Evolutionary conservation across 805 yeast species (phyloP).

Genomic region (Ogataea nakhonphanomensis): DNA sequence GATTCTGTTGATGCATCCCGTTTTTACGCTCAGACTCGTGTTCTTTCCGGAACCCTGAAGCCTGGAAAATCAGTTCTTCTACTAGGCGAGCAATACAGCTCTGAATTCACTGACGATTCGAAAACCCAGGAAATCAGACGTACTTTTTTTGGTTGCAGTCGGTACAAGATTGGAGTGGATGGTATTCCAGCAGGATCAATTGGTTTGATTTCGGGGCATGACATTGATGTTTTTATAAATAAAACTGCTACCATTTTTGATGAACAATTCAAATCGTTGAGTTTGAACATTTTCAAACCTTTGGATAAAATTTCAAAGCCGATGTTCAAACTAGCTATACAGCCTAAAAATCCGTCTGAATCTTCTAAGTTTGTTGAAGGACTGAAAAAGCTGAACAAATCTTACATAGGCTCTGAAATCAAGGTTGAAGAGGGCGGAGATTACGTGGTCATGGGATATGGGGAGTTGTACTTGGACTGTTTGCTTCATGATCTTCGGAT

Average conservation of each 20-base stretch:
- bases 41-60: conserved; percentile 57
- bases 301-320: conserved; percentile 49
- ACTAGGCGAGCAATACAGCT: conserved; percentile 50
- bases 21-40: conserved; percentile 57
- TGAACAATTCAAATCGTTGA: conserved; percentile 17
- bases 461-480: conserved; percentile 86
- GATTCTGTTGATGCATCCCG: conserved; percentile 50
- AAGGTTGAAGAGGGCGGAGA: conserved; percentile 89
- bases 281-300: conserved; percentile 36
- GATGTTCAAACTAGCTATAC: conserved; percentile 76
- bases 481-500: conserved; percentile 70
- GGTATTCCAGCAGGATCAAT: conserved; percentile 63
- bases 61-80: conserved; percentile 48
- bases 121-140: conserved; percentile 39
- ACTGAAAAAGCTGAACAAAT: conserved; percentile 54
- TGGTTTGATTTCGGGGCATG: conserved; percentile 59
- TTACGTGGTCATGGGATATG: conserved; percentile 73
- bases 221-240: conserved; percentile 47
- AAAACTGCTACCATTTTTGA: conserved; percentile 60
- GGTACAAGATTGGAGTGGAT: conserved; percentile 58
- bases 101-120: conserved; percentile 52
- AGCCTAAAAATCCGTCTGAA: conserved; percentile 77
- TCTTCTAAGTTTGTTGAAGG: conserved; percentile 71
- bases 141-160: conserved; percentile 59
- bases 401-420: conserved; percentile 65